A percentile compares a stretch with the other conserved stretches of the same genome.
These are phyloP conservation scores for Euryodendron excelsum DNA, from an alignment of 148 eudicot genomes.

Conservation along the genomic window DNA sequence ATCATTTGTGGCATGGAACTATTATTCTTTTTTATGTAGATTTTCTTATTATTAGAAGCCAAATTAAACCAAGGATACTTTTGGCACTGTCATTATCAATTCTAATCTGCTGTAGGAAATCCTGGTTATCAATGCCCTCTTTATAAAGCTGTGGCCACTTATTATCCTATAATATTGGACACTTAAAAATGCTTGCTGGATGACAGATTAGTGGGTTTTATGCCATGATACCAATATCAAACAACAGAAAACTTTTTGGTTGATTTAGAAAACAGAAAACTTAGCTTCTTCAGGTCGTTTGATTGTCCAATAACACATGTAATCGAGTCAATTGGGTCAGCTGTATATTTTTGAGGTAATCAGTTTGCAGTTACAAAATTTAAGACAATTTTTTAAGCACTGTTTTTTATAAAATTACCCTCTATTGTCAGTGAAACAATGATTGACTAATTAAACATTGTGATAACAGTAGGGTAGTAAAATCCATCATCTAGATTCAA, in stretches of 20 bases:
- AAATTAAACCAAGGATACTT: not conserved
- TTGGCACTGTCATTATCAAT: not conserved
- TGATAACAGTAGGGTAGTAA: no score
- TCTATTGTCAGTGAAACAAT: no score
- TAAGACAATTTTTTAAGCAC: no score
- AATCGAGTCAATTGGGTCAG: no score
- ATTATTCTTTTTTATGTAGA: not conserved
- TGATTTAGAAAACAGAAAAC: not conserved
- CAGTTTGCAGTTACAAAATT: no score
- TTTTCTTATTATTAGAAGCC: not conserved
- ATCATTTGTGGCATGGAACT: not conserved
- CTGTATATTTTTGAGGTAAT: no score
- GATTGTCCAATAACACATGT: no score
- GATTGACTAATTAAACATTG: no score
- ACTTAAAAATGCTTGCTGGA: not conserved
- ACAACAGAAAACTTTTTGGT: not conserved
- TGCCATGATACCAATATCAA: not conserved
- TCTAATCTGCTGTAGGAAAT: not conserved
- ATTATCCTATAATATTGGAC: not conserved
- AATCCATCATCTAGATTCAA: no score
- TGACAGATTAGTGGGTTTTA: not conserved
- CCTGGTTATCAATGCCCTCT: not conserved
- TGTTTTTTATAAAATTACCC: no score
- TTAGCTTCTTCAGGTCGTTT: not conserved
- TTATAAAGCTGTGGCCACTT: not conserved